Conservation (phyloP, 164 flowering plant genomes). For the Cinnamomum chago region DNA sequence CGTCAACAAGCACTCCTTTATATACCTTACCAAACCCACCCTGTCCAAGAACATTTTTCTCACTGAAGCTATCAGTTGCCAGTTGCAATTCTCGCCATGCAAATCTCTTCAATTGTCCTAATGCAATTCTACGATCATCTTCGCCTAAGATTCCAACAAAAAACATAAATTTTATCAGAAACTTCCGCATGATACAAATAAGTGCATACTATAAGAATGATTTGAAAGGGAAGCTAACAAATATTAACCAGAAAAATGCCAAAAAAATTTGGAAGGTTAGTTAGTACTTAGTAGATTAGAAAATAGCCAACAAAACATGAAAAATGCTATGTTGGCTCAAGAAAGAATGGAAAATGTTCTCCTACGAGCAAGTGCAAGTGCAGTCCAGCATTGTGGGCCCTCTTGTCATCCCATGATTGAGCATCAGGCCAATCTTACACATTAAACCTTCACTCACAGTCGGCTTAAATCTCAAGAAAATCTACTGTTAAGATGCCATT, state of each 20-base stretch:
- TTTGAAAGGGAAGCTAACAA: not conserved
- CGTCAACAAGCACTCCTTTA: constrained; percentile 78
- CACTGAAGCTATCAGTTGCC: constrained; percentile 85
- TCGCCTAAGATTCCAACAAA: constrained; percentile 51
- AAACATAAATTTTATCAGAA: not conserved
- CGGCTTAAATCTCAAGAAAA: no score
- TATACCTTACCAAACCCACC: constrained; percentile 98
- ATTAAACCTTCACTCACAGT: no score
- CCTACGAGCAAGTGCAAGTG: no score
- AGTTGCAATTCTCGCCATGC: constrained; percentile 83
- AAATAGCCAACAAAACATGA: not conserved
- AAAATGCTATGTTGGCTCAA: not conserved
- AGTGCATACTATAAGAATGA: not conserved
- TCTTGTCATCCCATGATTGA: no score
- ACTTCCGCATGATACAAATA: not conserved
- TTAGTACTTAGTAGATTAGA: no score
- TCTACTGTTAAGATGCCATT: no score
- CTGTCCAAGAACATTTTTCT: constrained; percentile 90
- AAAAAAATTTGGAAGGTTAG: no score
- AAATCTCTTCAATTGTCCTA: constrained; percentile 89
- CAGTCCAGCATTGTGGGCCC: no score
- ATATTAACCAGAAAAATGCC: no score
- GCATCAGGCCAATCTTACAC: no score
- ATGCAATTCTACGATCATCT: constrained; percentile 82
- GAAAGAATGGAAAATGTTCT: not conserved